phyloP scores from a whole-genome alignment of 1,284 basidiomycete genomes.

The Serendipita sp. region DNA sequence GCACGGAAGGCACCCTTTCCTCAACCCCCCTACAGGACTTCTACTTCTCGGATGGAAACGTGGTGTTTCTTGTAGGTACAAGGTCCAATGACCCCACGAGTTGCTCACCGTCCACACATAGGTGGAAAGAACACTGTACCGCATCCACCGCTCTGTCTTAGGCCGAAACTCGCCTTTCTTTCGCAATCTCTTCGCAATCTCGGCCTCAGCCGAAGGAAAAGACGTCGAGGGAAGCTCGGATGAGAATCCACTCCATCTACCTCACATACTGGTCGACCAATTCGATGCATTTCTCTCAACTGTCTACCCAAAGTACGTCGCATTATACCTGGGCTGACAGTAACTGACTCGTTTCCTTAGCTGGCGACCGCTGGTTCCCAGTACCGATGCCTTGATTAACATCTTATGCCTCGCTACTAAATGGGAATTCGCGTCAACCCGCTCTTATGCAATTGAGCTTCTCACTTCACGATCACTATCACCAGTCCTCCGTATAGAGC shows the following conservation, averaged over 20 bases:
- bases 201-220: neutral
- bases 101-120: neutral
- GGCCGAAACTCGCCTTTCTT: constrained; percentile 3
- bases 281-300: constrained; percentile 3
- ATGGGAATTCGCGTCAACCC: constrained; percentile 5
- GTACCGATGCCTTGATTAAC: constrained; percentile 3
- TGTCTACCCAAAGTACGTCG: neutral
- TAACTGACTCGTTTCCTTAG: neutral
- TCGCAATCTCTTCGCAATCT: neutral
- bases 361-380: neutral
- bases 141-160: neutral
- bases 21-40: neutral
- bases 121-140: constrained; percentile 2
- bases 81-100: neutral
- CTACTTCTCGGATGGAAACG: constrained; percentile 3
- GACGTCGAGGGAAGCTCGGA: constrained; percentile 1
- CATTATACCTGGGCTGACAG: neutral
- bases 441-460: neutral
- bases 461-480: neutral
- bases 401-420: constrained; percentile 3
- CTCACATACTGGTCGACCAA: neutral
- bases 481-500: neutral
- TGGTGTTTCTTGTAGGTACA: neutral
- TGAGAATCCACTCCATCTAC: constrained; percentile 1
- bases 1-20: neutral